A percentile compares a stretch with the other conserved stretches of the same genome.
phyloP scores from a whole-genome alignment of 768 basidiomycete species.

The Panaeolus papilionaceus region DNA sequence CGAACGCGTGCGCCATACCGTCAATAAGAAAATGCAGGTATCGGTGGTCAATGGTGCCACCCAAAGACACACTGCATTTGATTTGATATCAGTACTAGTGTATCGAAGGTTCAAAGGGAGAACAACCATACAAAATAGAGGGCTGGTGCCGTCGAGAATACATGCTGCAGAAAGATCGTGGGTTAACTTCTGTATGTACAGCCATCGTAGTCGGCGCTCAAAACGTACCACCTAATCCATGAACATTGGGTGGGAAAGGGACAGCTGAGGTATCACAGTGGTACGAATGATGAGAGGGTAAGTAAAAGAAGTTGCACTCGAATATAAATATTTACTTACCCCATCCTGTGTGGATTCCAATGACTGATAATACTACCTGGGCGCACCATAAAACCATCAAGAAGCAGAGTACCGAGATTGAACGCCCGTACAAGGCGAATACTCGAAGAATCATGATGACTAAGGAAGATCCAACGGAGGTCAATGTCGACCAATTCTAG shows the following conservation, averaged over 20 bases:
- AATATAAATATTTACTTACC: neutral
- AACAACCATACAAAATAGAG: neutral
- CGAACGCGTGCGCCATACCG: neutral
- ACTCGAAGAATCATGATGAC: neutral
- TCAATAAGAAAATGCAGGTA: neutral
- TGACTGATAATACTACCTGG: neutral
- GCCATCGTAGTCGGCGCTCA: too few species aligned
- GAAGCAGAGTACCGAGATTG: neutral
- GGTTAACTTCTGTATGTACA: too few species aligned
- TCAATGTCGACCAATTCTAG: neutral
- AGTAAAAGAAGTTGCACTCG: neutral
- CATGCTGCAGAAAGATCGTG: neutral
- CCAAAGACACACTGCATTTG: neutral
- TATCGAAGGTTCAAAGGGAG: neutral
- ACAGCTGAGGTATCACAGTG: neutral
- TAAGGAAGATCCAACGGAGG: neutral
- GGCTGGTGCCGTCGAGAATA: neutral
- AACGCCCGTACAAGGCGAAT: neutral
- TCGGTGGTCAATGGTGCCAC: neutral
- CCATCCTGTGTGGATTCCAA: neutral
- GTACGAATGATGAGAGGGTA: neutral
- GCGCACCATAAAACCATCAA: conserved; percentile 6
- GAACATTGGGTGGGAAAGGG: neutral
- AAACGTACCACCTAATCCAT: neutral
- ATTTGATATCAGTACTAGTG: neutral